A percentile compares a stretch with the other conserved stretches of the same genome.
These are phyloP conservation scores for Trichosanthes cucumerina DNA, from an alignment of 306 rosid genomes.

Conservation along the genomic window DNA sequence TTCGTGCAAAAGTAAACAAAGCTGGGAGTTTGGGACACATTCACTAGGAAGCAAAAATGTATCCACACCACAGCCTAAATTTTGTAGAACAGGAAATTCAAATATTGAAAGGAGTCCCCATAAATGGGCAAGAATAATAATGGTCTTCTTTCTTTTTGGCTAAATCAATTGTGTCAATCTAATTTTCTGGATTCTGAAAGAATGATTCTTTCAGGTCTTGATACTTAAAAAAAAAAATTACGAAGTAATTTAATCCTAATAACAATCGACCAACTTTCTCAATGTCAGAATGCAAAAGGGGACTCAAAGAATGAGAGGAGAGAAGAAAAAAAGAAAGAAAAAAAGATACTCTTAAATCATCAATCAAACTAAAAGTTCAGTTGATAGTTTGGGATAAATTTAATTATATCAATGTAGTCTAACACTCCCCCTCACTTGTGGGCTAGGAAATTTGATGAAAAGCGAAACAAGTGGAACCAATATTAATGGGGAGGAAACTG, in stretches of 20 bases:
- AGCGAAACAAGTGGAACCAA: no score
- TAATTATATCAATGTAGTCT: no score
- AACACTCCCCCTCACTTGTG: no score
- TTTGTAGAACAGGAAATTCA: neutral
- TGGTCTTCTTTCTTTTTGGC: neutral
- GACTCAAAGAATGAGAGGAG: conserved; percentile 11
- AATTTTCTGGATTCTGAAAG: neutral
- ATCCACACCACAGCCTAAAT: neutral
- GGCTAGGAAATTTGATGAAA: no score
- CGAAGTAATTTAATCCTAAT: neutral
- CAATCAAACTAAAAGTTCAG: no score
- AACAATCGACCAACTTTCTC: neutral
- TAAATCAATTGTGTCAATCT: neutral
- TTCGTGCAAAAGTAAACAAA: neutral
- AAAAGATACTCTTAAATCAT: no score
- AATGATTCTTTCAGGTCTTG: neutral
- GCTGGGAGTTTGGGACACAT: neutral
- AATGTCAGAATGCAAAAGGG: conserved; percentile 8
- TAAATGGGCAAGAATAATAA: neutral
- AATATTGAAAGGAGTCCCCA: neutral
- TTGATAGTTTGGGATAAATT: no score
- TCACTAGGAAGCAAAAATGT: neutral
- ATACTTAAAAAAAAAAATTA: neutral
- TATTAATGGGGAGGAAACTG: no score
- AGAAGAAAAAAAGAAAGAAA: no score